Conservation (phyloP, 768 basidiomycete species). For the Boletus sensibilis region DNA sequence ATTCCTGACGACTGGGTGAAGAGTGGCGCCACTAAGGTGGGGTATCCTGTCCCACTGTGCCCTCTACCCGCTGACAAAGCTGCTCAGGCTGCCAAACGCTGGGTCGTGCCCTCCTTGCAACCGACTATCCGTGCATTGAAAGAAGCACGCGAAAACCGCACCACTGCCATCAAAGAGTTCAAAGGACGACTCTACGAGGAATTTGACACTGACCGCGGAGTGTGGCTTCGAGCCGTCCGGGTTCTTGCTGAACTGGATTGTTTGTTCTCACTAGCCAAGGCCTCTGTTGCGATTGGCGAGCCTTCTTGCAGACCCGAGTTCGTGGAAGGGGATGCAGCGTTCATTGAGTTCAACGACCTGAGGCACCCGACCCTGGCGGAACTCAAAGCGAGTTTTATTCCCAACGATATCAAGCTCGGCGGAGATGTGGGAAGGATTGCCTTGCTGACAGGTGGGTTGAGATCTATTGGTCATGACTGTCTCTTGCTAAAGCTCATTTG, state of each 20-base stretch:
- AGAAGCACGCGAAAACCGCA: constrained; percentile 90
- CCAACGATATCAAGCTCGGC: constrained; percentile 89
- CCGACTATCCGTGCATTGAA: constrained; percentile 77
- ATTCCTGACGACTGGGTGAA: constrained; percentile 88
- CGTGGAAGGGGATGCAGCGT: constrained; percentile 74
- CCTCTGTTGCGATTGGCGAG: constrained; percentile 86
- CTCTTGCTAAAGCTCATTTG: neutral
- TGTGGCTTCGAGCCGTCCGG: constrained; percentile 82
- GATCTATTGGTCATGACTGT: neutral
- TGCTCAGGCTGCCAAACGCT: constrained; percentile 68
- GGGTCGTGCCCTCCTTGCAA: constrained; percentile 70
- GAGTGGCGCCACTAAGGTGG: constrained; percentile 75
- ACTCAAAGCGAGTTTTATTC: constrained; percentile 80
- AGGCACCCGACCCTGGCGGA: constrained; percentile 81
- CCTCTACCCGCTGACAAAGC: neutral
- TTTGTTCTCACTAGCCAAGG: constrained; percentile 85
- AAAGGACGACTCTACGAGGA: constrained; percentile 74
- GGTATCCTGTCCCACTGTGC: neutral
- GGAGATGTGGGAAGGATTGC: constrained; percentile 72
- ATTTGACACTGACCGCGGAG: constrained; percentile 75
- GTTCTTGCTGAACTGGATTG: constrained; percentile 96
- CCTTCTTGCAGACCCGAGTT: constrained; percentile 92
- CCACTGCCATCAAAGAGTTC: constrained; percentile 77
- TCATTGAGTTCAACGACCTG: constrained; percentile 84
- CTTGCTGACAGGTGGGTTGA: constrained; percentile 72